Evolutionary conservation across 108 stramenopile genomes (phyloP).

Genomic region (Nitzschia inconspicua): DNA sequence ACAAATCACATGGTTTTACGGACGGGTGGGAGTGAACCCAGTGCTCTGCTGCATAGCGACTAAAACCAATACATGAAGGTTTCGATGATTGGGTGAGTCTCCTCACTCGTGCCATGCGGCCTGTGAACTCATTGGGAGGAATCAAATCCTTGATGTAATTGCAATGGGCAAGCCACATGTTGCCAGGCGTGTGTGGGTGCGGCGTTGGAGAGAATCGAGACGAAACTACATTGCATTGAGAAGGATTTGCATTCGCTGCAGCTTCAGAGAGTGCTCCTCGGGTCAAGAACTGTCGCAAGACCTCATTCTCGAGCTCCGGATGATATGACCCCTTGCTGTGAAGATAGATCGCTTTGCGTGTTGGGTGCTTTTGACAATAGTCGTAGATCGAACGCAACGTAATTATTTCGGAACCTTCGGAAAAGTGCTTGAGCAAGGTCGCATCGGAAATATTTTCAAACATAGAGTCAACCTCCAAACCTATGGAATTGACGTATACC

Average conservation of each 20-base stretch:
- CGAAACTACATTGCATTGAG: conserved; percentile 37
- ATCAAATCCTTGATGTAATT: conserved; percentile 33
- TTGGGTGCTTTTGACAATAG: conserved; percentile 12
- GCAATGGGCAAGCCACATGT: conserved; percentile 42
- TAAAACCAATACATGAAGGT: background rate
- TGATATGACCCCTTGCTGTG: conserved; percentile 40
- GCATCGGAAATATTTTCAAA: too few relatives aligned
- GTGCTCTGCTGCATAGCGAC: background rate
- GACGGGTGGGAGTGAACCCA: background rate
- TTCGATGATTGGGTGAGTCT: too few relatives aligned
- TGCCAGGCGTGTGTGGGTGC: conserved; percentile 36
- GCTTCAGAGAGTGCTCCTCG: conserved; percentile 21
- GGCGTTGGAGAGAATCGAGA: conserved; percentile 36
- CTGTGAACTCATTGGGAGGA: conserved; percentile 13
- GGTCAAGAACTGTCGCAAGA: conserved; percentile 23
- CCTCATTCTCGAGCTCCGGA: background rate
- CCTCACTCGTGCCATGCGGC: conserved; percentile 7
- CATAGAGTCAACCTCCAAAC: too few relatives aligned
- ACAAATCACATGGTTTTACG: conserved; percentile 8
- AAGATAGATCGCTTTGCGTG: conserved; percentile 25
- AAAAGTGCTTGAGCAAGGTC: too few relatives aligned
- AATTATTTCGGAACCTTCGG: too few relatives aligned
- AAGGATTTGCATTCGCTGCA: conserved; percentile 5
- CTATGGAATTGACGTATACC: background rate
- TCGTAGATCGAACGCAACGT: conserved; percentile 24